A percentile compares a stretch with the other conserved stretches of the same genome.
These are phyloP conservation scores for Toxicodendron radicans DNA, from an alignment of 345 rosid genomes.

Conservation along the genomic window DNA sequence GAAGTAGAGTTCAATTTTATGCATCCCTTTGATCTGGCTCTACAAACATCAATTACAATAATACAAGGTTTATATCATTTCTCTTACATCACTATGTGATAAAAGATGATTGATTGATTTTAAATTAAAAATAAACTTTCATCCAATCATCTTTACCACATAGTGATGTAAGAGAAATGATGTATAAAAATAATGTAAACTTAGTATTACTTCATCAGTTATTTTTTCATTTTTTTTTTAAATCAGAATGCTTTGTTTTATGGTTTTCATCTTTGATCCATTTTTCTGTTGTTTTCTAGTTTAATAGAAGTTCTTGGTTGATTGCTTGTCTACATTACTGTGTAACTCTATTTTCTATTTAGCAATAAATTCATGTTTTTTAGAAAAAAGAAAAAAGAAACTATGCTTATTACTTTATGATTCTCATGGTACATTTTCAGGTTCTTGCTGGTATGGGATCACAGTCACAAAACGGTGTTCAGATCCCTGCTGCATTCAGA, in stretches of 20 bases:
- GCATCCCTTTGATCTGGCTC: background rate
- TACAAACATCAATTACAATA: background rate
- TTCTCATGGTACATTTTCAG: constrained; percentile 34
- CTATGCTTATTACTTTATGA: background rate
- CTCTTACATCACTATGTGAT: too few relatives aligned
- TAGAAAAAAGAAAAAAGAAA: background rate
- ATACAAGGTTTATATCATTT: too few relatives aligned
- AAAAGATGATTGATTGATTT: too few relatives aligned
- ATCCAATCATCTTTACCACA: too few relatives aligned
- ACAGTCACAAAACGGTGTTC: constrained; percentile 38
- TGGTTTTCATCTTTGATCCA: background rate
- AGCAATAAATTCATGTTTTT: background rate
- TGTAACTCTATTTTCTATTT: background rate
- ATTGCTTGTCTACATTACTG: background rate
- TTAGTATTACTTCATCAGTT: too few relatives aligned
- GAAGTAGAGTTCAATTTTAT: background rate
- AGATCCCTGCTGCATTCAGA: constrained; percentile 68
- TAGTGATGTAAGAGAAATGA: too few relatives aligned
- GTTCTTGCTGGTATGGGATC: constrained; percentile 39
- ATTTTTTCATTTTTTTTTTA: background rate
- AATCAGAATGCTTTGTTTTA: background rate
- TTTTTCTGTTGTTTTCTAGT: background rate
- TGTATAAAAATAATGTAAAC: too few relatives aligned
- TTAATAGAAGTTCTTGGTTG: background rate
- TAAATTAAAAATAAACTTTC: too few relatives aligned